Evolutionary conservation across 192 early-diverging fungal species (phyloP).

Genomic region (Entomortierella beljakovae): DNA sequence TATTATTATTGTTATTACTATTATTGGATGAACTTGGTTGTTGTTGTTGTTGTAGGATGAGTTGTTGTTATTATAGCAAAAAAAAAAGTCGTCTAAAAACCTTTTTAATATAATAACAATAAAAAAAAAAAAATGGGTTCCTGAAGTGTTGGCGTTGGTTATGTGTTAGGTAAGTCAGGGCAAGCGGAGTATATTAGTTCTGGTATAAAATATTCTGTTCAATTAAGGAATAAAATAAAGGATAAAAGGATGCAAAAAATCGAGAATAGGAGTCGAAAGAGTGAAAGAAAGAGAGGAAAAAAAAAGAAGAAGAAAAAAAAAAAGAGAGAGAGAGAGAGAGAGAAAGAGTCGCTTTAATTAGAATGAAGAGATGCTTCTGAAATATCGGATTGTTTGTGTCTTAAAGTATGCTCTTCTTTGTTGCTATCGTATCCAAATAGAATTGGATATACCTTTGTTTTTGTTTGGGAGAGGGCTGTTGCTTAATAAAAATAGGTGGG

Average conservation of each 20-base stretch:
- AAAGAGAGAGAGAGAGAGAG: slow-evolving; percentile 5
- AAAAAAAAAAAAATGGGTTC: not conserved
- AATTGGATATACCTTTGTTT: too few relatives aligned
- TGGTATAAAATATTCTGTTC: not conserved
- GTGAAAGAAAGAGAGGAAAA: not conserved
- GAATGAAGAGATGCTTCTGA: too few relatives aligned
- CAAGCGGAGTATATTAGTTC: not conserved
- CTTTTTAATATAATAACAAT: too few relatives aligned
- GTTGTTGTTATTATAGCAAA: too few relatives aligned
- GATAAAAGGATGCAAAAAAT: not conserved
- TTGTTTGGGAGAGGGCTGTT: too few relatives aligned
- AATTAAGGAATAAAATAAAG: slow-evolving; percentile 6
- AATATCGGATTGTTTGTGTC: not conserved
- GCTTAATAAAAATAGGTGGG: too few relatives aligned
- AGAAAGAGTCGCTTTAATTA: not conserved
- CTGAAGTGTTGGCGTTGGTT: not conserved
- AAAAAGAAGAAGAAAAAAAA: not conserved
- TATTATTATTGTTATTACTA: not conserved
- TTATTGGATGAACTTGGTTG: not conserved
- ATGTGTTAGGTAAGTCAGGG: not conserved
- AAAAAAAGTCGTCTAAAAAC: too few relatives aligned
- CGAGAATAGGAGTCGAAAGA: not conserved
- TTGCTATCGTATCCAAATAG: not conserved
- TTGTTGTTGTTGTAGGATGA: not conserved
- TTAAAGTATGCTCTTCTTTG: not conserved